These are phyloP conservation scores for Ophiostoma novo-ulmi DNA, from an alignment of 2,329 filamentous ascomycete genomes.

Conservation along the genomic window DNA sequence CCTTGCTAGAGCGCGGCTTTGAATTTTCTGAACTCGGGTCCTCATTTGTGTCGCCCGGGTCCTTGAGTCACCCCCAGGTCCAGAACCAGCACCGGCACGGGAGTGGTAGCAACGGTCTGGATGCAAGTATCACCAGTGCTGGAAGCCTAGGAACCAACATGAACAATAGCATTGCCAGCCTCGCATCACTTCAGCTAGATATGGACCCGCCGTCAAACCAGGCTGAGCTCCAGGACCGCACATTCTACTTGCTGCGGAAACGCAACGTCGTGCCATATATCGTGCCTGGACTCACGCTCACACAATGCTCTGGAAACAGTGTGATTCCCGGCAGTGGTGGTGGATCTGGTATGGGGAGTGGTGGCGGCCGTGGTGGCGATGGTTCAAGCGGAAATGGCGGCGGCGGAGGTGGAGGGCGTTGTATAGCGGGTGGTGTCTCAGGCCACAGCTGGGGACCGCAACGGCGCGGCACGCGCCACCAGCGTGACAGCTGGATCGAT, in stretches of 20 bases:
- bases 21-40: conserved; percentile 69
- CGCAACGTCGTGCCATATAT: conserved; percentile 69
- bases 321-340: conserved; percentile 26
- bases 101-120: conserved; percentile 22
- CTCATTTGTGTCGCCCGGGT: conserved; percentile 56
- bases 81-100: conserved; percentile 24
- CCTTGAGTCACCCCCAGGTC: conserved; percentile 32
- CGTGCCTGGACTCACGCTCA: conserved; percentile 62
- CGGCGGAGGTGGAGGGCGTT: conserved; percentile 35
- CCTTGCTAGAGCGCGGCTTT: conserved; percentile 74
- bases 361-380: conserved; percentile 28
- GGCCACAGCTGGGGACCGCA: conserved; percentile 19
- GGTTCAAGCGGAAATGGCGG: conserved; percentile 35
- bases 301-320: conserved; percentile 72
- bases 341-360: conserved; percentile 8
- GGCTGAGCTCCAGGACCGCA: conserved; percentile 73
- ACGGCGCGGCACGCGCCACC: conserved; percentile 22
- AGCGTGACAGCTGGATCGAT: conserved; percentile 46
- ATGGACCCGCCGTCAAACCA: conserved; percentile 68
- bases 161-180: conserved; percentile 21
- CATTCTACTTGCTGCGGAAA: conserved; percentile 76
- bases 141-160: conserved; percentile 37
- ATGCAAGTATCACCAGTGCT: conserved; percentile 48
- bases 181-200: conserved; percentile 33
- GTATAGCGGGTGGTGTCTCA: conserved; percentile 27